Evolutionary conservation across 23 red algal genomes (phyloP), one percentile per base, ranked within the genome.

Genomic region (Agarophyton chilense): DNA sequence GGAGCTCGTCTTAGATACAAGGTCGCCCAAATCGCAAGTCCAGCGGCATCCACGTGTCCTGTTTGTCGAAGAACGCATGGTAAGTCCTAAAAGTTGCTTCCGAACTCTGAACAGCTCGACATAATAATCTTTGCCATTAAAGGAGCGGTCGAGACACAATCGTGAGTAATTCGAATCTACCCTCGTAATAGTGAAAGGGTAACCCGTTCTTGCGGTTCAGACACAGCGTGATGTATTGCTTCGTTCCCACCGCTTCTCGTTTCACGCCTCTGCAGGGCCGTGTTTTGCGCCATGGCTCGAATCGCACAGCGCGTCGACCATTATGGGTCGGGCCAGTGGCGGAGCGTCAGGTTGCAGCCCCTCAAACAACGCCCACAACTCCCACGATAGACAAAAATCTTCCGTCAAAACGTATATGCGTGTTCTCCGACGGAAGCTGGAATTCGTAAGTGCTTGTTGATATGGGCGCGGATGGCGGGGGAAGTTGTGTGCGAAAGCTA

Each of bases 341-440:
- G 19, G 9, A 6, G 9, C 52, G 52, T 22, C 52, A 55, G 19
- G 19, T 22, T n/a, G 21, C 11, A 22, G 18, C 52, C 52, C 52
- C 52, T 55, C 16, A 55, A 55, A 22, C 52, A 19, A 55, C 52
- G 12, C 52, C 52, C 16, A 55, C 52, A 4, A 17, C 52, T 17
- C 52, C 52, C 18, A 55, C 21, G 16, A 55, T 55, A 17, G 18
- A 22, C 9, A 55, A 11, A n/a, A 17, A 55, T n/a, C 52, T 55
- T 4, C 52, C 52, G 9, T 55, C 52, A n/a, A 84, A 84, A 55
- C 80, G 80, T 36, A 52, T 84, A 10, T 84, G 80, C 57, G 80
- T 84, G 0, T 66, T 84, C 13, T 84, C 80, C 13, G 80, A 84
- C 22, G 80, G 80, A 19, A 84, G 32, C 35, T 67, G 62, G 62